Percentiles rank a stretch among this genome's conserved stretches.
These are phyloP conservation scores for Exophiala aquamarina DNA, from an alignment of 2,329 filamentous ascomycete genomes.

Conservation along the genomic window DNA sequence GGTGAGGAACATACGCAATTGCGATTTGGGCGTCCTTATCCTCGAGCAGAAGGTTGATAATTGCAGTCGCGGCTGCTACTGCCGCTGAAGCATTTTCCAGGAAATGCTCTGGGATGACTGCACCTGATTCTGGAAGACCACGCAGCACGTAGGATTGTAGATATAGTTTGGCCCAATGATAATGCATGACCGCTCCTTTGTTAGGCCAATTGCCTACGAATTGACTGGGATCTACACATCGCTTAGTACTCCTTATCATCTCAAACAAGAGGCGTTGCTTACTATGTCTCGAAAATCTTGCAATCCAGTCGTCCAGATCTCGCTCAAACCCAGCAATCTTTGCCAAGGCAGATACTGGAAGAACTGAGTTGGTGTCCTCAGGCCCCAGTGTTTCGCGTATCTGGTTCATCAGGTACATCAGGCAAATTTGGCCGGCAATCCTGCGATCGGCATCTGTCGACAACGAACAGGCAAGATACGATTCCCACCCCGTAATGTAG, in stretches of 20 bases:
- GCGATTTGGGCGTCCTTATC: slow-evolving; percentile 45
- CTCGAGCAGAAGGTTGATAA: slow-evolving; percentile 42
- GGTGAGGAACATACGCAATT: slow-evolving; percentile 45
- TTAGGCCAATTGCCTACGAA: slow-evolving; percentile 51
- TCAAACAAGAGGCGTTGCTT: slow-evolving; percentile 2
- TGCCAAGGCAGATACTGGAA: slow-evolving; percentile 40
- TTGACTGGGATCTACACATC: slow-evolving; percentile 41
- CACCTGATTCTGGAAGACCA: slow-evolving; percentile 45
- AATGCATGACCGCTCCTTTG: slow-evolving; percentile 51
- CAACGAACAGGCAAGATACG: slow-evolving; percentile 34
- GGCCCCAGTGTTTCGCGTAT: slow-evolving; percentile 46
- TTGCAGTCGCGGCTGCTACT: slow-evolving; percentile 43
- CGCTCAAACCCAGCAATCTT: slow-evolving; percentile 42
- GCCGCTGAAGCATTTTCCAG: slow-evolving; percentile 45
- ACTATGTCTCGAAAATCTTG: slow-evolving; percentile 29
- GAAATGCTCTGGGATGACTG: slow-evolving; percentile 35
- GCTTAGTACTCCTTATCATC: slow-evolving; percentile 7
- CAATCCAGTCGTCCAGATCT: slow-evolving; percentile 40
- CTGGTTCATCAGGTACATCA: slow-evolving; percentile 46
- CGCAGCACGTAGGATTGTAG: slow-evolving; percentile 52
- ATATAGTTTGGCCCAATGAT: slow-evolving; percentile 52
- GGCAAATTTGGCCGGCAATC: slow-evolving; percentile 42
- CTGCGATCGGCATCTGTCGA: slow-evolving; percentile 36
- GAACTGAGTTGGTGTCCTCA: slow-evolving; percentile 34
- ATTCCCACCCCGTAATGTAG: slow-evolving; percentile 37